phyloP scores from a whole-genome alignment of 768 basidiomycete genomes.

The Candolleomyces aberdarensis region DNA sequence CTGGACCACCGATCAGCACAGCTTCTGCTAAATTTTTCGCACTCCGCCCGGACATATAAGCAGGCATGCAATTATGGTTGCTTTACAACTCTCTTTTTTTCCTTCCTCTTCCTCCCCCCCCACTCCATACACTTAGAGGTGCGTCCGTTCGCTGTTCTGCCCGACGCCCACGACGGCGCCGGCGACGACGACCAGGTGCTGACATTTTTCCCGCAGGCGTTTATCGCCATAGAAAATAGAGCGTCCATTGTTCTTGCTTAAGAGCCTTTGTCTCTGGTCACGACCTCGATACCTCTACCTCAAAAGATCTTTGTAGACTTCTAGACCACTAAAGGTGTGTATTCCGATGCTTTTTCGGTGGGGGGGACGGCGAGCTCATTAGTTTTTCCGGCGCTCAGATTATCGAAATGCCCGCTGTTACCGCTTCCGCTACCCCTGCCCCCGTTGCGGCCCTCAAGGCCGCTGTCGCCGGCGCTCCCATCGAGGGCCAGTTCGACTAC shows the following conservation, averaged over 20 bases:
- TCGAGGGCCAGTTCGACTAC: slow-evolving; percentile 66
- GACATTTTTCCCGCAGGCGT: slow-evolving; percentile 25
- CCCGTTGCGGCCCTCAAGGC: slow-evolving; percentile 70
- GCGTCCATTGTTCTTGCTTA: slow-evolving; percentile 58
- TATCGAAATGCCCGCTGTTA: slow-evolving; percentile 78
- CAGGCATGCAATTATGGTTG: slow-evolving; percentile 21
- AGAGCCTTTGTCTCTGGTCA: slow-evolving; percentile 43
- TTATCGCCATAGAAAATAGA: slow-evolving; percentile 54
- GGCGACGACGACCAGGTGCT: slow-evolving; percentile 8
- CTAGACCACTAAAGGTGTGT: neutral
- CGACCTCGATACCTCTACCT: slow-evolving; percentile 33
- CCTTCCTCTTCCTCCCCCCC: slow-evolving; percentile 19
- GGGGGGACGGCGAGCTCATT: neutral
- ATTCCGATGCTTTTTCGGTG: neutral
- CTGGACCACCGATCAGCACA: neutral
- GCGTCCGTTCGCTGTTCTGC: neutral
- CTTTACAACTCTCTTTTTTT: slow-evolving; percentile 32
- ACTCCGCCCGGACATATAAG: slow-evolving; percentile 37
- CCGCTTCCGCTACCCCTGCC: slow-evolving; percentile 57
- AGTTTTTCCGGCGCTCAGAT: slow-evolving; percentile 32
- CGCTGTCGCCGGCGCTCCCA: slow-evolving; percentile 37
- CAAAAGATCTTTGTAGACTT: slow-evolving; percentile 20
- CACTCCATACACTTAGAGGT: slow-evolving; percentile 34
- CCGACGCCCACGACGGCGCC: neutral
- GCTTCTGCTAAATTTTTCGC: slow-evolving; percentile 34